Evolutionary conservation across 257 asterid species (phyloP), one percentile per base, ranked within the genome.

Genomic region (Nemophila menziesii): DNA sequence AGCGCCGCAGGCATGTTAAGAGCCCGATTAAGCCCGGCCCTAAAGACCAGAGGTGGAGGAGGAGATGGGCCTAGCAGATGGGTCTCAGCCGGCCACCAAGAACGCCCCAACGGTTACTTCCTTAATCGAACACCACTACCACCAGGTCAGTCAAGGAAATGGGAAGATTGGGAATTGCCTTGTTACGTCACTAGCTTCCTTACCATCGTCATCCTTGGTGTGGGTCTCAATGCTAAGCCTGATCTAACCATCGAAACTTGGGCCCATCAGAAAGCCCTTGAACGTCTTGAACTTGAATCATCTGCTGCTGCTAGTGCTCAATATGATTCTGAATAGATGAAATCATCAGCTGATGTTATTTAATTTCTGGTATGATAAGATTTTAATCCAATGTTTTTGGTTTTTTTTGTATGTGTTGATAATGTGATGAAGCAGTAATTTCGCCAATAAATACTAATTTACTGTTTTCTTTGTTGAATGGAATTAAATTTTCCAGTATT

Each of bases 131-230:
- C 80, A 5, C 89, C 81, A 10, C 71, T 52, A 33, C 86, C 77
- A 16, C 67, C 83, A 1, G 92, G 92, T 11, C 67, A 60, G 58
- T 57, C 85, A 13, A 67, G 84, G 20, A 80, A 75, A 43, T 85
- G 96, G 96, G 96, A 86, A 43, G 97, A 87, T 46, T 87, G 97
- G 97, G 95, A 87, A 69, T 82, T 87, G 5, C 97, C 97, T 15
- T 87, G 92, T 62, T 87, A 87, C 48, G 0, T 87, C 64, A 79
- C 95, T 27, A 72, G 93, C 72, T 82, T 82, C 64, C 79, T 87
- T 12, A 63, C 93, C 0, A 58, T 82, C 44, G 85, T 82, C 41
- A 82, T 86, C 19, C 93, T 83, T 15, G 94, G 93, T 2, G 93
- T 87, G 13, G 97, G 97, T 9, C 93, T 87, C 44, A 83, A 69